A percentile compares a stretch with the other conserved stretches of the same genome.
Conservation (phyloP, 176 grass and related monocot genomes). For the Olyra latifolia region DNA sequence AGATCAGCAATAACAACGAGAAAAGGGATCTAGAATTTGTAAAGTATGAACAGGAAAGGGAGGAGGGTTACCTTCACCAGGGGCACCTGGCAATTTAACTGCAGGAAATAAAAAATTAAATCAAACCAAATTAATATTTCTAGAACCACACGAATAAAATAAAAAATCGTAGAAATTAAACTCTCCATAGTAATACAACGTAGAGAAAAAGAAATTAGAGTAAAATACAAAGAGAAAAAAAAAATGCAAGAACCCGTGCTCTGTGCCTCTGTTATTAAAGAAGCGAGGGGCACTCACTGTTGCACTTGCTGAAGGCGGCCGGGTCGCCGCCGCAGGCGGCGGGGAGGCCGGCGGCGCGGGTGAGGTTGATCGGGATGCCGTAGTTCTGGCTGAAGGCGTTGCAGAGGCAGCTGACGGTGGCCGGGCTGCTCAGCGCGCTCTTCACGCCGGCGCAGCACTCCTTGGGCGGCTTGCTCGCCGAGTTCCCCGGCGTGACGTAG, state of each 20-base stretch:
- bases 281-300: constrained; percentile 25
- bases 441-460: constrained; percentile 59
- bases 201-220: not conserved
- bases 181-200: not conserved
- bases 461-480: constrained; percentile 29
- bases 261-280: not conserved
- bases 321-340: constrained; percentile 50
- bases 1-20: not conserved
- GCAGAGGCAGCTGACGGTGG: constrained; percentile 55
- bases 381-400: constrained; percentile 16
- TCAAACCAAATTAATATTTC: not conserved
- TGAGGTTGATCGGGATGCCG: constrained; percentile 41
- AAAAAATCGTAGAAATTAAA: not conserved
- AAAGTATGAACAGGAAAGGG: not conserved
- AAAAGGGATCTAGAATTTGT: not conserved
- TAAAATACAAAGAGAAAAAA: not conserved
- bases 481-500: constrained; percentile 32
- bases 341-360: constrained; percentile 58
- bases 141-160: not conserved
- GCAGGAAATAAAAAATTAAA: not conserved
- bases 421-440: constrained; percentile 28
- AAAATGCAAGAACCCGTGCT: not conserved
- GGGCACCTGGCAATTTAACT: constrained; percentile 40
- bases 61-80: constrained; percentile 26
- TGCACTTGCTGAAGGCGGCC: constrained; percentile 51